Evolutionary conservation across 352 stramenopile genomes (phyloP).

Genomic region (Phytophthora fragariaefolia): DNA sequence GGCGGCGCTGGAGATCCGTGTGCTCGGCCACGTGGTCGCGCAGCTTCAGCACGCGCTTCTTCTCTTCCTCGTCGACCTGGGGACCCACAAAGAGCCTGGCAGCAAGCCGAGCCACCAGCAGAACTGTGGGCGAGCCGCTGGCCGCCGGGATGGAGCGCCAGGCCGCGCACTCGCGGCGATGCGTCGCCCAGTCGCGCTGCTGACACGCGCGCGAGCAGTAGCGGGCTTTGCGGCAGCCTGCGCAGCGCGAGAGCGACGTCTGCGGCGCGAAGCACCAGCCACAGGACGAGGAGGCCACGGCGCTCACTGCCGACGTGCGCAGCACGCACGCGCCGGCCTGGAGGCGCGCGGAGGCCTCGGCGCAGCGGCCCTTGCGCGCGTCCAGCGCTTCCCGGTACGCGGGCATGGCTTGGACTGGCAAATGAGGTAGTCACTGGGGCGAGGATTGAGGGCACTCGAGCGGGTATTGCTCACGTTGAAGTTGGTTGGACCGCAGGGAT

Average conservation of each 20-base stretch:
- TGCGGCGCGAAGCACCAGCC: conserved; percentile 54
- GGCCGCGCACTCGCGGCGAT: conserved; percentile 58
- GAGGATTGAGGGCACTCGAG: background rate
- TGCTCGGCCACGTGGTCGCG: conserved; percentile 61
- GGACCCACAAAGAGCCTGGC: conserved; percentile 40
- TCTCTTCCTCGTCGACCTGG: conserved; percentile 12
- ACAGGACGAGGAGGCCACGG: conserved; percentile 50
- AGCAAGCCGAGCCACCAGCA: conserved; percentile 60
- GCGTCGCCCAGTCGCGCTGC: conserved; percentile 58
- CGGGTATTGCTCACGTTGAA: background rate
- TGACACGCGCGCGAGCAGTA: conserved; percentile 80
- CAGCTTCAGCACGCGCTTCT: conserved; percentile 40
- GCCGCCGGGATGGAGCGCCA: conserved; percentile 46
- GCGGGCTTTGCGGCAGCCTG: conserved; percentile 59
- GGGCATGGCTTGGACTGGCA: conserved; percentile 4
- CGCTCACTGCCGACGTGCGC: conserved; percentile 30
- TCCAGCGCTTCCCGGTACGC: conserved; percentile 35
- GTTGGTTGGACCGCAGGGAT: too few relatives aligned
- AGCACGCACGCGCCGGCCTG: conserved; percentile 44
- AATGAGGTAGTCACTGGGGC: background rate
- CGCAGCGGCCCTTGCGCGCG: conserved; percentile 52
- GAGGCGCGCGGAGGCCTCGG: conserved; percentile 43
- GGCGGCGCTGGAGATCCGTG: conserved; percentile 30
- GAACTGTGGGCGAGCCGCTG: conserved; percentile 47
- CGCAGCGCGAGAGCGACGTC: conserved; percentile 46